These are phyloP conservation scores for Calendula officinalis DNA, from an alignment of 129 eudicot species.

Conservation along the genomic window DNA sequence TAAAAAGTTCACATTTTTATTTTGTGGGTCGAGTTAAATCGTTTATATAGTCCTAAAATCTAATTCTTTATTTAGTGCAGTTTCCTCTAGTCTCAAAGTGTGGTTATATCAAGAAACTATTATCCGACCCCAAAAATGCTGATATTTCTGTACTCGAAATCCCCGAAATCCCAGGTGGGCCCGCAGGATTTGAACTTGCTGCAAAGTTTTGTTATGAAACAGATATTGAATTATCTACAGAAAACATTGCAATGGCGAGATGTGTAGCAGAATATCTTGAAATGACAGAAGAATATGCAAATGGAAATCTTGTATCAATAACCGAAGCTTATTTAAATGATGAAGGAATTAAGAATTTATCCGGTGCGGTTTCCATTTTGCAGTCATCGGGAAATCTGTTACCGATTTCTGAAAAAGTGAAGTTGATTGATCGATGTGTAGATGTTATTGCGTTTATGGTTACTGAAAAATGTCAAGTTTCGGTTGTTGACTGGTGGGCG, in stretches of 20 bases:
- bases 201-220: conserved; percentile 83
- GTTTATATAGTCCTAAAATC: background rate
- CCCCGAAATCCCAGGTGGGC: conserved; percentile 75
- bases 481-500: conserved; percentile 21
- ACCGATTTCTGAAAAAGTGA: conserved; percentile 66
- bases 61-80: conserved; percentile 31
- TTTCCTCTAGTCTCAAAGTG: conserved; percentile 41
- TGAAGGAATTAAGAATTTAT: conserved; percentile 54
- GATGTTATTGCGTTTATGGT: conserved; percentile 67
- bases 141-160: conserved; percentile 51
- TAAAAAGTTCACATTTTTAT: background rate
- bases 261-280: conserved; percentile 85
- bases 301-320: conserved; percentile 56
- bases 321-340: conserved; percentile 65
- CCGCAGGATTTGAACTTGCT: conserved; percentile 81
- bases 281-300: conserved; percentile 74
- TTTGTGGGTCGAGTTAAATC: background rate
- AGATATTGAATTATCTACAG: conserved; percentile 54
- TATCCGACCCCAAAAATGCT: conserved; percentile 45
- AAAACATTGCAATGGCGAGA: conserved; percentile 71
- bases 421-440: conserved; percentile 65
- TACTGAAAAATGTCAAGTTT: conserved; percentile 53
- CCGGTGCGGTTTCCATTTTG: conserved; percentile 48
- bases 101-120: conserved; percentile 58
- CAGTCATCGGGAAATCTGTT: conserved; percentile 56